A percentile compares a stretch with the other conserved stretches of the same genome.
phyloP scores from a whole-genome alignment of 805 yeast genomes.

The Saturnispora gosingensis region DNA sequence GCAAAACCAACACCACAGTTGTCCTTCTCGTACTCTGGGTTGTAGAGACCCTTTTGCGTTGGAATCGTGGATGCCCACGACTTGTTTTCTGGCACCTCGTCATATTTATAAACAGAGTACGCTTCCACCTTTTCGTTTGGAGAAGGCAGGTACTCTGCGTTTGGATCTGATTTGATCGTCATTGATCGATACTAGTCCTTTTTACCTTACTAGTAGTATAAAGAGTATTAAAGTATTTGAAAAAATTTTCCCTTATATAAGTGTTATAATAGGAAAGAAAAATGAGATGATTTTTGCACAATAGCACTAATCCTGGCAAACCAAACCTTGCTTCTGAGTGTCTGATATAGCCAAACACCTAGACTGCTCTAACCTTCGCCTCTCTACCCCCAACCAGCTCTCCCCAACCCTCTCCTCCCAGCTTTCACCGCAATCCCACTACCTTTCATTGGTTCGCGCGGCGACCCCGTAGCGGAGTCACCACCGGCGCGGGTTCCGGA shows the following conservation, averaged over 20 bases:
- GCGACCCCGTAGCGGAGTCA: background rate
- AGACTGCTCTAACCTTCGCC: too few relatives aligned
- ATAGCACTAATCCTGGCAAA: background rate
- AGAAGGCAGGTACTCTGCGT: conserved; percentile 19
- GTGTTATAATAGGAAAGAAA: background rate
- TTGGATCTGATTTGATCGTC: conserved; percentile 25
- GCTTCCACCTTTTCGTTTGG: conserved; percentile 17
- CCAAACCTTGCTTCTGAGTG: too few relatives aligned
- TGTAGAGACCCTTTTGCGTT: conserved; percentile 77
- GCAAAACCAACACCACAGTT: conserved; percentile 98
- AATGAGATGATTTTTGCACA: background rate
- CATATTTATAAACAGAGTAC: conserved; percentile 51
- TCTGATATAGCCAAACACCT: background rate
- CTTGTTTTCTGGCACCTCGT: conserved; percentile 65
- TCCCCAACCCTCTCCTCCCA: background rate
- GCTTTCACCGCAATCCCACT: background rate
- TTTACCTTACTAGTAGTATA: background rate
- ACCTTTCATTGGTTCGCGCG: background rate
- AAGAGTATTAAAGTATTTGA: background rate
- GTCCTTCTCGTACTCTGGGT: conserved; percentile 89
- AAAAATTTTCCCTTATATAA: background rate
- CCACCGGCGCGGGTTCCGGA: background rate
- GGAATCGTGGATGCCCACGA: conserved; percentile 94
- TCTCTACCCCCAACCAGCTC: too few relatives aligned
- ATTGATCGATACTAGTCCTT: conserved; percentile 5